A percentile compares a stretch with the other conserved stretches of the same genome.
Evolutionary conservation across 208 protist species (phyloP).

Genomic region (Hexamita inflata): DNA sequence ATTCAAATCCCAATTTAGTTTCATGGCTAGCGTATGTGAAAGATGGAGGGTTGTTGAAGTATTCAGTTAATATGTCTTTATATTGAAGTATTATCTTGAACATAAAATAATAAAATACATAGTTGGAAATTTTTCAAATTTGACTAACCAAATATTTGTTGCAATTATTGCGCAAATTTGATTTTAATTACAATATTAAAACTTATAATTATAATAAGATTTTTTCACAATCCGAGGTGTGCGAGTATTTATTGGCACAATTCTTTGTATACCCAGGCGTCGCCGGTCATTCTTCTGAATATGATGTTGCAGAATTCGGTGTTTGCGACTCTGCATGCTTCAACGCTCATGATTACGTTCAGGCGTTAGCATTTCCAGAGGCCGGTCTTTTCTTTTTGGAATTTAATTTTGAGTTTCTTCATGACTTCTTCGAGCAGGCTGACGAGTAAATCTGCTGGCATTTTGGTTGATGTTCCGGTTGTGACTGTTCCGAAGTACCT

Average conservation of each 20-base stretch:
- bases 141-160: no score
- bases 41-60: no score
- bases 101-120: no score
- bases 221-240: no score
- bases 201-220: no score
- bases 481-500: background rate
- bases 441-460: background rate
- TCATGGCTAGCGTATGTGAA: no score
- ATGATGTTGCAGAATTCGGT: background rate
- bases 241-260: background rate
- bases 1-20: no score
- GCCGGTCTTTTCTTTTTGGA: background rate
- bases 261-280: constrained; percentile 14
- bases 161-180: no score
- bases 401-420: constrained; percentile 11
- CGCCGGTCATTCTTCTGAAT: constrained; percentile 3
- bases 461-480: background rate
- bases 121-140: no score
- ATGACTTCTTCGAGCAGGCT: background rate
- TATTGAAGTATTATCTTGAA: no score
- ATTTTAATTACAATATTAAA: no score
- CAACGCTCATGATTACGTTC: background rate
- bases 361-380: background rate
- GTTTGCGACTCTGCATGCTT: background rate
- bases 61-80: no score